These are phyloP conservation scores for Apiospora kogelbergensis DNA, from an alignment of 2,329 filamentous ascomycete species.

Conservation along the genomic window DNA sequence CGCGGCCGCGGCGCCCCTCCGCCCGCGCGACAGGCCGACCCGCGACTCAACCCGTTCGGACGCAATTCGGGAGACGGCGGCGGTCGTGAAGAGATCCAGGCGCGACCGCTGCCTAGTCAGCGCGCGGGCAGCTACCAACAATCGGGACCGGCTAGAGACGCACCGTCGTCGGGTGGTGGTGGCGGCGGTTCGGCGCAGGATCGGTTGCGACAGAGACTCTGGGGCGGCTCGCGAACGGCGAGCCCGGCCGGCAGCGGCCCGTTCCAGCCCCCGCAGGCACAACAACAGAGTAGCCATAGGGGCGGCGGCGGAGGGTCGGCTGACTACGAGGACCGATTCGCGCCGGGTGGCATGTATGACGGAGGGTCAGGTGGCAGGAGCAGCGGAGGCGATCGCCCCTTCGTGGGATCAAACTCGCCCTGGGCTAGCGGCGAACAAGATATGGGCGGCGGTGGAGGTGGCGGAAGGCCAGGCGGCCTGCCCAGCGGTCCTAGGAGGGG, in stretches of 20 bases:
- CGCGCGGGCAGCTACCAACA: conserved; percentile 73
- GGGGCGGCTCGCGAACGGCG: conserved; percentile 61
- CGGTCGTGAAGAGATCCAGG: conserved; percentile 39
- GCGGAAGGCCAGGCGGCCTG: conserved; percentile 36
- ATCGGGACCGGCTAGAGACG: conserved; percentile 27
- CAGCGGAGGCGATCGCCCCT: conserved; percentile 37
- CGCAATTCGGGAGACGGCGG: conserved; percentile 30
- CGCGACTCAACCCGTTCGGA: conserved; percentile 33
- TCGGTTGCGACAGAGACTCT: conserved; percentile 75
- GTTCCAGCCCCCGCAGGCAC: conserved; percentile 43
- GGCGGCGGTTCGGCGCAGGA: conserved; percentile 71
- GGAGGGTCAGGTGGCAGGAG: conserved; percentile 26
- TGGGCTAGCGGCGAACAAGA: conserved; percentile 45
- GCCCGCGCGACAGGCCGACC: conserved; percentile 27
- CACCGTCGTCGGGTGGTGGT: conserved; percentile 39
- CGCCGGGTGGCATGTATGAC: conserved; percentile 46
- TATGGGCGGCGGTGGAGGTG: conserved; percentile 26
- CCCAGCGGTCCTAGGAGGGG: conserved; percentile 38
- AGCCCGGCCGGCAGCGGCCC: conserved; percentile 52
- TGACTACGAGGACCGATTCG: conserved; percentile 47
- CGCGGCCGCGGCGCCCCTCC: conserved; percentile 40
- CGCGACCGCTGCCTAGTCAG: conserved; percentile 70
- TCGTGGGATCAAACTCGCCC: conserved; percentile 46
- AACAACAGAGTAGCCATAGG: conserved; percentile 26
- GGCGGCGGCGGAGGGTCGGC: conserved; percentile 28